Evolutionary conservation across 805 yeast genomes (phyloP), one percentile per base, ranked within the genome.

Genomic region (Metahyphopichia silvanorum): DNA sequence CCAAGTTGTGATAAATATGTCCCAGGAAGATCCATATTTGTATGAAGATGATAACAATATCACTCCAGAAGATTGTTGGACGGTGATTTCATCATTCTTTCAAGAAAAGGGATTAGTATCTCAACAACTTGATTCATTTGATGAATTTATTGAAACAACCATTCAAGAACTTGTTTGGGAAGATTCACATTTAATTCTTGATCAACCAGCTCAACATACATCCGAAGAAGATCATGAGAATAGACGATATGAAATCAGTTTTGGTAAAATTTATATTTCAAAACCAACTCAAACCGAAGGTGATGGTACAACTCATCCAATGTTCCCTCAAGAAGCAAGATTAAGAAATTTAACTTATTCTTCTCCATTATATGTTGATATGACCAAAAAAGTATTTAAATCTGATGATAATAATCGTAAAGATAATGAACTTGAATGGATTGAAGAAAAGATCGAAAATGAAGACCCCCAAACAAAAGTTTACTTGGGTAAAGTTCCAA

Each of bases 51-150:
- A 76, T 41, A 76, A 82, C 53, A 52, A 57, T 42, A 86, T 93
- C 66, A 88, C 98, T 20, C 86, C 96, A 18, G 98, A 93, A 68
- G 98, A 93, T 71, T 93, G 98, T 65, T 93, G 99, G 99, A 82
- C 95, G 20, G 98, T 93, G 42, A 93, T 93, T 46, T 84, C 96
- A 18, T 78, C 98, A 12, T 93, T 93, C 63, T 93, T 93, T 73
- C 87, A 84, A 64, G 94, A 89, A 55, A 91, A 89, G 57, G 98
- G 98, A 39, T 74, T 93, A 46, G 99, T 93, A 18, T 88, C 98
- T 16, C 98, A 93, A 66, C 99, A 93, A 71, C 73, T 93, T 53
- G 98, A 93, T 55, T 94, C 98, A 13, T 93, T 94, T 58, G 96
- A 93, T 66, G 98, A 93, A 69, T 93, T 93, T 65, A 89, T 93